Evolutionary conservation across 495 filamentous ascomycete genomes (phyloP).

Genomic region (Neurospora terricola): DNA sequence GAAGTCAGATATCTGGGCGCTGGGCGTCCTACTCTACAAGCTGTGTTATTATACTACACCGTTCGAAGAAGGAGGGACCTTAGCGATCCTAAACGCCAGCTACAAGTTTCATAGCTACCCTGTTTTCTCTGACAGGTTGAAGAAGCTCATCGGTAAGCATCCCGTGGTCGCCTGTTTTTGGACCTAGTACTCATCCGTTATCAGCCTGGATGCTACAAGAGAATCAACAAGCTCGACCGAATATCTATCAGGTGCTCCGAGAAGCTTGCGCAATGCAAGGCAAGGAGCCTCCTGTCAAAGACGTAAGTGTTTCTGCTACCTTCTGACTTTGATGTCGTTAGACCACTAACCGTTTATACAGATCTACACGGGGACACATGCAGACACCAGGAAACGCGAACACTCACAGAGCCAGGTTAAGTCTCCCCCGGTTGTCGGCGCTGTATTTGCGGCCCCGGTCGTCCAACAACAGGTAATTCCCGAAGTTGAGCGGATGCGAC

Average conservation of each 20-base stretch:
- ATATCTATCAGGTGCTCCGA: conserved; percentile 83
- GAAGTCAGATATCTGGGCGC: conserved; percentile 97
- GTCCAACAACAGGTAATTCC: conserved; percentile 65
- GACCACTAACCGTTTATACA: conserved; percentile 24
- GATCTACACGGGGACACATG: conserved; percentile 71
- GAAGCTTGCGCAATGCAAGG: conserved; percentile 86
- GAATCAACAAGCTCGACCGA: conserved; percentile 70
- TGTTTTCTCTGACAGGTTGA: conserved; percentile 77
- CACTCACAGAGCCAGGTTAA: conserved; percentile 22
- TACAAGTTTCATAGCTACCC: conserved; percentile 89
- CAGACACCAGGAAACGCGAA: conserved; percentile 9
- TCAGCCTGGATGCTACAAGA: conserved; percentile 86
- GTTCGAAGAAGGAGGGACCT: conserved; percentile 94
- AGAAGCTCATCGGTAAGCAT: conserved; percentile 77
- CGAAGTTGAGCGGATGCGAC: conserved; percentile 88
- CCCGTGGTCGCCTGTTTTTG: background rate
- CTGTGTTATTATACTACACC: conserved; percentile 98
- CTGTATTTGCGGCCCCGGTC: conserved; percentile 58
- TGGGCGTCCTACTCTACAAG: conserved; percentile 94
- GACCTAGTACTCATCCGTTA: conserved; percentile 24
- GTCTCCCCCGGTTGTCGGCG: conserved; percentile 52
- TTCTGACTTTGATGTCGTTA: background rate
- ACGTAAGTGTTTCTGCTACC: conserved; percentile 48
- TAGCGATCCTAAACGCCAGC: conserved; percentile 94
- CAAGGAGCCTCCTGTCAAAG: conserved; percentile 79